Evolutionary conservation across 2,329 filamentous ascomycete genomes (phyloP), one percentile per base, ranked within the genome.

Genomic region (Anisogramma anomala): DNA sequence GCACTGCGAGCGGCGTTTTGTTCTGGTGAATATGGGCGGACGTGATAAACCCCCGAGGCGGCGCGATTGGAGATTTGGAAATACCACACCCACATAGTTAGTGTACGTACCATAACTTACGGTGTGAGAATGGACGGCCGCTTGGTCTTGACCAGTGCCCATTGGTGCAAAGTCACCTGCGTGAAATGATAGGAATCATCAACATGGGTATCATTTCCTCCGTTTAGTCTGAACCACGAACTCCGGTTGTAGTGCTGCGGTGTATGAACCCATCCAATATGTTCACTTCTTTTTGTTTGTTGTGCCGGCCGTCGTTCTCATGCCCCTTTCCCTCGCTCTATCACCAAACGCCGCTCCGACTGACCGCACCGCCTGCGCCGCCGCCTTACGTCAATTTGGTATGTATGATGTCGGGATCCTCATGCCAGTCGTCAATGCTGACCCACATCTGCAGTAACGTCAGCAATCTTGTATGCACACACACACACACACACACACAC

Each of bases 341-440:
- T 4, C 32, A 15, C 30, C 6, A n/a, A 10, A 31, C 8, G 10
- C 26, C 10, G 5, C 18, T 15, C 28, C n/a, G 22, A 11, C 14
- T 36, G 33, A 3, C 22, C 2, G 3, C 7, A 22, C 10, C n/a
- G 10, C 18, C 14, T 20, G n/a, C 7, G n/a, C n/a, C n/a, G n/a
- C 20, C 10, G 14, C 10, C 27, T 64, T 72, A 95, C 55, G 86
- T 88, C 63, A 96, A 94, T 65, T 94, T 96, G 57, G 86, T 91
- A 65, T 96, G 89, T 58, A 98, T 96, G 55, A 98, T 91, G 58
- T 98, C 89, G 14, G 91, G 91, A 59, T 98, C 94, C 72, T 98
- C 91, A 61, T 98, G 91, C 91, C 91, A 98, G 69, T 98, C 91
- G 58, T 96, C 91, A 59, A 94, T 89, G 65, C 87, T 94, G 57